These are phyloP conservation scores for Xylaria bambusicola DNA, from an alignment of 495 filamentous ascomycete genomes.

Conservation along the genomic window DNA sequence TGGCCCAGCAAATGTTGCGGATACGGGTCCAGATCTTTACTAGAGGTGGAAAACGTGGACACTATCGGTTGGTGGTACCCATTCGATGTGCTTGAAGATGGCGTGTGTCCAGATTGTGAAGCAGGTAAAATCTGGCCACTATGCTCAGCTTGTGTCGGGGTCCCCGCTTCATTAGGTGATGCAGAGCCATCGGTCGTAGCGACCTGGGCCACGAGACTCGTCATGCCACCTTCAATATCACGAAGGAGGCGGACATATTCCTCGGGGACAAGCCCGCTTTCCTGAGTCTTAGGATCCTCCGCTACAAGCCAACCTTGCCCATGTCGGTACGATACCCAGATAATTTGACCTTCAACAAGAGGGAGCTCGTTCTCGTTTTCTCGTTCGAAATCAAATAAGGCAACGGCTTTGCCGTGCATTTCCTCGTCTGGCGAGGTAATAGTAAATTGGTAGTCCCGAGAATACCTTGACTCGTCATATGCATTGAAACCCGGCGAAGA, in stretches of 20 bases:
- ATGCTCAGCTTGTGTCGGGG: slow-evolving; percentile 59
- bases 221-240: slow-evolving; percentile 76
- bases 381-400: slow-evolving; percentile 88
- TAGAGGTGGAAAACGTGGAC: slow-evolving; percentile 74
- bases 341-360: slow-evolving; percentile 89
- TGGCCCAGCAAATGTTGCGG: slow-evolving; percentile 64
- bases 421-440: slow-evolving; percentile 95
- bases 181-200: slow-evolving; percentile 35
- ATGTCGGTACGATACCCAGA: slow-evolving; percentile 93
- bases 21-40: slow-evolving; percentile 72
- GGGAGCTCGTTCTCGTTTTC: slow-evolving; percentile 97
- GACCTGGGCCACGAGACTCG: slow-evolving; percentile 51
- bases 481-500: slow-evolving; percentile 52
- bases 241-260: slow-evolving; percentile 92
- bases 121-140: slow-evolving; percentile 28
- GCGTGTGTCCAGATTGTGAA: slow-evolving; percentile 39
- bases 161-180: slow-evolving; percentile 54
- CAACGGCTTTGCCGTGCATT: slow-evolving; percentile 96
- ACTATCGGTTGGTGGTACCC: slow-evolving; percentile 67
- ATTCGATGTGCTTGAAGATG: slow-evolving; percentile 39
- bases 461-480: slow-evolving; percentile 69
- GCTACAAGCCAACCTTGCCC: slow-evolving; percentile 97
- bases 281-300: slow-evolving; percentile 87
- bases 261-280: slow-evolving; percentile 87
- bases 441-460: slow-evolving; percentile 89